Conservation (phyloP, 2,329 filamentous ascomycete genomes). For the Tolypocladium guangdongense region DNA sequence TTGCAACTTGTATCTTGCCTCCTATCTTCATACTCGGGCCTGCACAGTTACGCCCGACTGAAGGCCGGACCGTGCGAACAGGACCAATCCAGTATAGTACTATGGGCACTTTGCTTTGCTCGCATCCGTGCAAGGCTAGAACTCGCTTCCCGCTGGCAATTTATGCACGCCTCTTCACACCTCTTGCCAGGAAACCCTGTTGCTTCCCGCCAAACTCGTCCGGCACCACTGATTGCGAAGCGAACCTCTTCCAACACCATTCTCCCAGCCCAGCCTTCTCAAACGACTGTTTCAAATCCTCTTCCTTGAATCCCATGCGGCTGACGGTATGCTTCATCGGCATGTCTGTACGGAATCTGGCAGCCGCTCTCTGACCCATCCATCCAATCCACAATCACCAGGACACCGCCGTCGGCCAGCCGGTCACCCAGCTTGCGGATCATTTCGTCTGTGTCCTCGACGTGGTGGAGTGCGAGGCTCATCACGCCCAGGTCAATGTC, state of each 20-base stretch:
- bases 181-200: conserved; percentile 14
- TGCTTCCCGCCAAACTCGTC: conserved; percentile 12
- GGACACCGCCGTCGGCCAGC: conserved; percentile 16
- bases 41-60: too few relatives aligned
- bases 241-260: conserved; percentile 15
- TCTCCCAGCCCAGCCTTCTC: conserved; percentile 11
- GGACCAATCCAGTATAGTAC: too few relatives aligned
- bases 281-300: conserved; percentile 10
- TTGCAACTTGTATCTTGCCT: too few relatives aligned
- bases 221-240: conserved; percentile 10
- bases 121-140: too few relatives aligned
- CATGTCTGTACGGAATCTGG: background rate
- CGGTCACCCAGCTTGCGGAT: conserved; percentile 15
- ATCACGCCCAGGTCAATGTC: conserved; percentile 22
- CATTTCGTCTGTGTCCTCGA: conserved; percentile 17
- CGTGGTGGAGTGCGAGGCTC: conserved; percentile 25
- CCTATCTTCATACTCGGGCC: too few relatives aligned
- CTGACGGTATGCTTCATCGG: conserved; percentile 8
- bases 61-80: too few relatives aligned
- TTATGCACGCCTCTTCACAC: background rate
- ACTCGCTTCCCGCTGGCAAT: too few relatives aligned
- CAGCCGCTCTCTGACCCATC: conserved; percentile 4
- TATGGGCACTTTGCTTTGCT: too few relatives aligned
- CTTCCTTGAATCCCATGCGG: conserved; percentile 12
- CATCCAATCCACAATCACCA: conserved; percentile 23